Evolutionary conservation across 768 basidiomycete species (phyloP).

Genomic region (Pholiota microspora): DNA sequence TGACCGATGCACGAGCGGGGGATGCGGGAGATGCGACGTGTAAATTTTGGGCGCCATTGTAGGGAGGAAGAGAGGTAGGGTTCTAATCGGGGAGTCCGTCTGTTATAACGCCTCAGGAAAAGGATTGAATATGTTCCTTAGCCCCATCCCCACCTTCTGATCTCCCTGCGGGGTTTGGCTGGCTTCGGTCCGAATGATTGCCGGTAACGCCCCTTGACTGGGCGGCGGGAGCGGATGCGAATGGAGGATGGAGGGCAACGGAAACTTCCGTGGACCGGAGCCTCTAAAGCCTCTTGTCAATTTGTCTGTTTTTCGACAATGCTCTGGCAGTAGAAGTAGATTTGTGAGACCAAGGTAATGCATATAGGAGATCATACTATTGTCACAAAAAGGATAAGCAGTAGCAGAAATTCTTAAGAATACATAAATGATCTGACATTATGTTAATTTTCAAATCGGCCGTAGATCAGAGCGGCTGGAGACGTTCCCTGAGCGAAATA

Average conservation of each 20-base stretch:
- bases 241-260: background rate
- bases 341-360: too few relatives aligned
- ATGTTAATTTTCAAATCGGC: too few relatives aligned
- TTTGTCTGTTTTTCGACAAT: too few relatives aligned
- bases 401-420: too few relatives aligned
- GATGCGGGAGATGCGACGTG: conserved; percentile 38
- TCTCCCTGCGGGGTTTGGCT: conserved; percentile 2
- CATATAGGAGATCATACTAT: too few relatives aligned
- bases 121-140: background rate
- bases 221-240: background rate
- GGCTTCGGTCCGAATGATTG: conserved; percentile 9
- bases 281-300: too few relatives aligned
- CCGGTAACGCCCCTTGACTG: background rate
- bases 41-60: conserved; percentile 45
- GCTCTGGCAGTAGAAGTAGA: too few relatives aligned
- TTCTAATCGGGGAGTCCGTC: background rate
- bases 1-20: conserved; percentile 38
- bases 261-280: too few relatives aligned
- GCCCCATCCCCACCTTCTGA: background rate
- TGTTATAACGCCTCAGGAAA: background rate
- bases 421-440: too few relatives aligned
- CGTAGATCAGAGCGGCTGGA: too few relatives aligned
- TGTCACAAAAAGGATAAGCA: too few relatives aligned
- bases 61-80: conserved; percentile 9
- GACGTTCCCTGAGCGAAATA: too few relatives aligned